phyloP scores from a whole-genome alignment of 106 monocot species.

The Phalaenopsis aphrodite region DNA sequence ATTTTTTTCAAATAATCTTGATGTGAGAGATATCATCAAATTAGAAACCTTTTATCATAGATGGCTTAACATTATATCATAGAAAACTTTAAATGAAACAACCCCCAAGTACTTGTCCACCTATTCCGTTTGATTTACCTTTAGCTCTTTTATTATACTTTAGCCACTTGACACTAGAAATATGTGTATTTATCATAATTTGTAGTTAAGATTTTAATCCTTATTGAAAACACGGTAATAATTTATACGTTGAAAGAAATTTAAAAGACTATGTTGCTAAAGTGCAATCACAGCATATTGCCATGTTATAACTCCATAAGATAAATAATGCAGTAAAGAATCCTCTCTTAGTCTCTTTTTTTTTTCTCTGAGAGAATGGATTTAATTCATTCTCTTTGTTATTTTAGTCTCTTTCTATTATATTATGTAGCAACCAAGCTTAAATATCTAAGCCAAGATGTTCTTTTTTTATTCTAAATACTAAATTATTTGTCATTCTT shows the following conservation, averaged over 20 bases:
- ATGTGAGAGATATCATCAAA: no score
- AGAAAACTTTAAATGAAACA: no score
- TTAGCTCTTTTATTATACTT: neutral
- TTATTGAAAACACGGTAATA: neutral
- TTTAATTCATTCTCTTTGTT: neutral
- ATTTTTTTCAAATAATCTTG: neutral
- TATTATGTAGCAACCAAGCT: no score
- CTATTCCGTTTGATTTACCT: neutral
- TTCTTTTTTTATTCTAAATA: no score
- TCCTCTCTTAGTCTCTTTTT: neutral
- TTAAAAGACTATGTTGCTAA: neutral
- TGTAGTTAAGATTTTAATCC: neutral
- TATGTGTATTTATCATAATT: neutral
- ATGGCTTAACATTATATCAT: no score
- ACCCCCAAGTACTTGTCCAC: no score
- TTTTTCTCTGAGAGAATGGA: neutral
- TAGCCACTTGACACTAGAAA: neutral
- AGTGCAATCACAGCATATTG: neutral
- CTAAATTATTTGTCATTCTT: no score
- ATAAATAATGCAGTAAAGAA: neutral
- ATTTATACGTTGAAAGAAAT: neutral
- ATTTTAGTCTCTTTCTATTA: no score
- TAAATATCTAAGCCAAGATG: no score
- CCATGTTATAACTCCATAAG: neutral
- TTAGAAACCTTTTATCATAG: no score